phyloP scores from a whole-genome alignment of 108 stramenopile species.

The Cyclotella atomus region DNA sequence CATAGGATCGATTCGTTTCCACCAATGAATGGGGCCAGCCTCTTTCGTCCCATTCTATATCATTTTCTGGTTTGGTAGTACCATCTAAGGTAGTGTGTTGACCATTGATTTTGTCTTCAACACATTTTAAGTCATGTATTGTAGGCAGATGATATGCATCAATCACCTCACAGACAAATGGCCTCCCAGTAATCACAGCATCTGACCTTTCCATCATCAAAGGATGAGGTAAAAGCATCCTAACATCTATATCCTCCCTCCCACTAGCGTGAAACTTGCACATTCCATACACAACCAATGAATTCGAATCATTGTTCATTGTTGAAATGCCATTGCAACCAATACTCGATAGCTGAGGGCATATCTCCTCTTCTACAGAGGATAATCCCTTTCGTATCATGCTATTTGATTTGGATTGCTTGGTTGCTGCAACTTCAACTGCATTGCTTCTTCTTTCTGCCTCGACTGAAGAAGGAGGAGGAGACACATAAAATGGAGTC shows the following conservation, averaged over 20 bases:
- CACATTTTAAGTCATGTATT: slow-evolving; percentile 29
- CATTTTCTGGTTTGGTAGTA: not conserved
- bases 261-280: slow-evolving; percentile 89
- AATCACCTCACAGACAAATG: slow-evolving; percentile 82
- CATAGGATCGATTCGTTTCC: slow-evolving; percentile 46
- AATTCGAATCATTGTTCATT: slow-evolving; percentile 48
- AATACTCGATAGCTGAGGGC: slow-evolving; percentile 40
- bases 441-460: not conserved
- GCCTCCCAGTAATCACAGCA: slow-evolving; percentile 57
- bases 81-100: not conserved
- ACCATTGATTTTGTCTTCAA: slow-evolving; percentile 58
- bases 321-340: slow-evolving; percentile 68
- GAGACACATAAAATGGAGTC: slow-evolving; percentile 76
- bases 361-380: slow-evolving; percentile 84
- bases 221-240: slow-evolving; percentile 74
- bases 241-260: slow-evolving; percentile 91
- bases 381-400: slow-evolving; percentile 65
- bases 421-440: not conserved
- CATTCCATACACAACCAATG: slow-evolving; percentile 64
- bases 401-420: slow-evolving; percentile 15
- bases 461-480: not conserved
- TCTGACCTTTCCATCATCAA: slow-evolving; percentile 21
- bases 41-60: slow-evolving; percentile 16
- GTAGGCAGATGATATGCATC: slow-evolving; percentile 70
- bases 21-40: slow-evolving; percentile 44